Percentiles rank a stretch among this genome's conserved stretches.
Conservation (phyloP, 2,329 filamentous ascomycete genomes). For the Botrytis deweyae region DNA sequence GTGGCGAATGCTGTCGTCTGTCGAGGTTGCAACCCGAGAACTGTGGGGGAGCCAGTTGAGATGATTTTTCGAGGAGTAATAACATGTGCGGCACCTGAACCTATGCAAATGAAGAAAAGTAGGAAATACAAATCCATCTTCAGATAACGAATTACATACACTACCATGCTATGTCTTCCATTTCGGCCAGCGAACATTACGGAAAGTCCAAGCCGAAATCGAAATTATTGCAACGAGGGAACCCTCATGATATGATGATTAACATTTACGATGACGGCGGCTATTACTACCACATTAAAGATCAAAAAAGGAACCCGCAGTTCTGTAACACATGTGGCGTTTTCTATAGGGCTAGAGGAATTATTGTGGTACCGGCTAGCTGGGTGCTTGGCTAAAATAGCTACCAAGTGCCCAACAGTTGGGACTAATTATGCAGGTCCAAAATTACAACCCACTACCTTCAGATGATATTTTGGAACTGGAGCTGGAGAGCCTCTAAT, state of each 20-base stretch:
- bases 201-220: not conserved
- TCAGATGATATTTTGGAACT: not conserved
- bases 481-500: not conserved
- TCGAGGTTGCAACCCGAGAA: not conserved
- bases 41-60: not conserved
- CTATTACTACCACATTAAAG: not conserved
- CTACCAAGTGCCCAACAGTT: not conserved
- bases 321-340: not conserved
- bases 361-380: not conserved
- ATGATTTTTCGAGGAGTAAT: not conserved
- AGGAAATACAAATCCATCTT: not conserved
- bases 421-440: not conserved
- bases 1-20: not conserved
- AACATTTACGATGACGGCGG: not conserved
- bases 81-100: not conserved
- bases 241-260: not conserved
- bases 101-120: not conserved
- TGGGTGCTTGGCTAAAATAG: not conserved
- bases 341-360: not conserved
- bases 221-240: not conserved
- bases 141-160: not conserved
- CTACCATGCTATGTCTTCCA: not conserved
- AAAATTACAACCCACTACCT: not conserved
- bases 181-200: not conserved
- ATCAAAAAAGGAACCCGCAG: not conserved